Conservation (phyloP, 345 rosid genomes). For the Eucalyptus viminalis region DNA sequence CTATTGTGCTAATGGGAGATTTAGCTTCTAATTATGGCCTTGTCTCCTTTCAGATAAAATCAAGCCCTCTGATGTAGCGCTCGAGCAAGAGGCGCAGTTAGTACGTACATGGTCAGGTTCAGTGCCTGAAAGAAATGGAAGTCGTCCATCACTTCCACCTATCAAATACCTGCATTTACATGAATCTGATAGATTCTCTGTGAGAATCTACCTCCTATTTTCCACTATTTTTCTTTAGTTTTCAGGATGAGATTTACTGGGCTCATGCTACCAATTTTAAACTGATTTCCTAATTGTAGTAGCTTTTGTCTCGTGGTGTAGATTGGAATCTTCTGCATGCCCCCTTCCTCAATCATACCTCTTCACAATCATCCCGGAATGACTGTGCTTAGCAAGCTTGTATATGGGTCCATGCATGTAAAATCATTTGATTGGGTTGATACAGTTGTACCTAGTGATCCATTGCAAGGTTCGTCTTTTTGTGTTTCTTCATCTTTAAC, state of each 20-base stretch:
- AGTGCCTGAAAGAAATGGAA: constrained; percentile 56
- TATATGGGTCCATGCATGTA: constrained; percentile 82
- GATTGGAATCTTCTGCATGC: constrained; percentile 99
- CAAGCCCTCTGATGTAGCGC: constrained; percentile 33
- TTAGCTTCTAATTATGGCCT: background rate
- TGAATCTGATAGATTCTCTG: constrained; percentile 95
- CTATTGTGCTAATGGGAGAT: background rate
- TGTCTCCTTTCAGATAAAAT: constrained; percentile 16
- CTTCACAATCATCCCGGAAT: constrained; percentile 86
- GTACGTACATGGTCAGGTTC: constrained; percentile 57
- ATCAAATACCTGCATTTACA: constrained; percentile 89
- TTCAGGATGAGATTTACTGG: background rate
- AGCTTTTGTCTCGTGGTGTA: constrained; percentile 8
- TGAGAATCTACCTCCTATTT: constrained; percentile 34
- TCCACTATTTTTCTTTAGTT: background rate
- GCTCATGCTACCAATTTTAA: background rate
- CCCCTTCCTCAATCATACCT: constrained; percentile 43
- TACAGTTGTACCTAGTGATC: constrained; percentile 29
- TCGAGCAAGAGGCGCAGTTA: constrained; percentile 65
- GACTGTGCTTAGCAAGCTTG: constrained; percentile 92
- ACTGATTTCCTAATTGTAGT: background rate
- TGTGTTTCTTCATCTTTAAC: background rate
- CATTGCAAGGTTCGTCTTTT: constrained; percentile 39
- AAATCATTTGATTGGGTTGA: constrained; percentile 84
- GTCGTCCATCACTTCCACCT: constrained; percentile 42